A percentile compares a stretch with the other conserved stretches of the same genome.
Evolutionary conservation across 176 grass and related monocot species (phyloP).

Genomic region (Avena eriantha): DNA sequence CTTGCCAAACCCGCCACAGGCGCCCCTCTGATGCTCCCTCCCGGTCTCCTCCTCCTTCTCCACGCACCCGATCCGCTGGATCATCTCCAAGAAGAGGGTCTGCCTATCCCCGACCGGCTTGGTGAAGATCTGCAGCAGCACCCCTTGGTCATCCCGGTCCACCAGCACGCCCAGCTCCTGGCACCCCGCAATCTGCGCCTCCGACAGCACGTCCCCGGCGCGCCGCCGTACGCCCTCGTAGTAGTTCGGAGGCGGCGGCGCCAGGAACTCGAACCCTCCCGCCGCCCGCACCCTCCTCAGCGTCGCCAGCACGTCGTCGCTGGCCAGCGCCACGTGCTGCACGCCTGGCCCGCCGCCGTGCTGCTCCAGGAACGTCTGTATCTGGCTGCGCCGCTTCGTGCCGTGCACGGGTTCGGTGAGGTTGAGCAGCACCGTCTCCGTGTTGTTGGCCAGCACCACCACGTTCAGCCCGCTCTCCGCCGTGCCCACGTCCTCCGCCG

Average conservation of each 20-base stretch:
- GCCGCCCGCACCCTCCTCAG: not conserved
- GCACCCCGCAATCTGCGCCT: constrained; percentile 57
- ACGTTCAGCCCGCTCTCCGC: constrained; percentile 4
- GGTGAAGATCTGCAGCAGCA: constrained; percentile 65
- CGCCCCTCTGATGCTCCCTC: constrained; percentile 74
- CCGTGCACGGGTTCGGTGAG: constrained; percentile 67
- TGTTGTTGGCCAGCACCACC: constrained; percentile 61
- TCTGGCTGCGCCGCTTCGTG: constrained; percentile 65
- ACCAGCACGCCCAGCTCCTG: constrained; percentile 61
- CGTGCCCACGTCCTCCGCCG: not conserved
- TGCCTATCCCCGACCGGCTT: constrained; percentile 63
- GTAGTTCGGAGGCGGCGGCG: constrained; percentile 52
- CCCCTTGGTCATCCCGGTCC: constrained; percentile 67
- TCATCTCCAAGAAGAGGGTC: constrained; percentile 95
- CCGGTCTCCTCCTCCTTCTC: constrained; percentile 69
- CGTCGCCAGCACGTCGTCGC: constrained; percentile 48
- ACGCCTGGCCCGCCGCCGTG: constrained; percentile 52
- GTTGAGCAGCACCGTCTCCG: constrained; percentile 56
- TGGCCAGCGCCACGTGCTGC: constrained; percentile 62
- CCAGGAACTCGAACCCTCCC: constrained; percentile 36
- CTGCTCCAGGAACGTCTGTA: constrained; percentile 65
- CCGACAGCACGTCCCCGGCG: constrained; percentile 57
- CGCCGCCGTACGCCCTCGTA: constrained; percentile 60
- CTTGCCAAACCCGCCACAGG: constrained; percentile 83
- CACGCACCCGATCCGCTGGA: constrained; percentile 92